Base-by-base conservation (phyloP, 2,329 filamentous ascomycete genomes). In the Fusarium sp. region DNA sequence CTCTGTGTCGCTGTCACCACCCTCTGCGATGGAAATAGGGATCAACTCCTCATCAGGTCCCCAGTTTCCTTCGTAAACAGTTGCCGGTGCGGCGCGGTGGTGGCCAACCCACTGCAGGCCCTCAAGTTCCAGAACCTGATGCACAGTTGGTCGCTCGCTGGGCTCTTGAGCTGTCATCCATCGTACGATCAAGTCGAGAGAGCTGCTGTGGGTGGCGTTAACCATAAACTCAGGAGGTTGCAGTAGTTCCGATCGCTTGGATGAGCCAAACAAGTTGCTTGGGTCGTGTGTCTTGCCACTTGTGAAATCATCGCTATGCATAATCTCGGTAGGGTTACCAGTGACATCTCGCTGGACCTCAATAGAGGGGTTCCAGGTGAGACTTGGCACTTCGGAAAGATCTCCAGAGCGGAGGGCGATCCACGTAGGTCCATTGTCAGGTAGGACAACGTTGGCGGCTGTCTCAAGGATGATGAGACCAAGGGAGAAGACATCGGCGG, bases 401-500 rank as follows among this genome's bases (percentile, higher is more conserved):
- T 98, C 95, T 39, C 94, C 95, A 62, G 93, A 93, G 54, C 96
- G 91, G 51, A 99, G 88, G 52, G 94, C 94, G 78, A 95, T 91
- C 96, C 96, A 99, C 21, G 92, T 93, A 21, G 91, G 88, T 49
- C 96, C 96, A 74, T 98, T 97, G 78, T 98, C 94, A 0, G 96
- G 96, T 33, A 99, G 91, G 70, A 94, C 91, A 56, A 97, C 94
- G 78, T 99, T 99, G 71, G 93, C 94, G 31, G 94, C 95, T 77
- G 95, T 96, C 83, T 99, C 96, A 55, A 98, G 90, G 80, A 97
- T 93, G 81, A 98, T 97, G 76, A 98, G 89, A 57, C 96, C 96
- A 35, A 99, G 89, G 16, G 96, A 94, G 81, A 98, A 99, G 56
- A 99, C 89, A 81, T 99, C 96, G 39, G 94, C 93, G 41, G 95